These are phyloP conservation scores for Pseudonectria foliicola DNA, from an alignment of 2,329 filamentous ascomycete genomes.

Conservation along the genomic window DNA sequence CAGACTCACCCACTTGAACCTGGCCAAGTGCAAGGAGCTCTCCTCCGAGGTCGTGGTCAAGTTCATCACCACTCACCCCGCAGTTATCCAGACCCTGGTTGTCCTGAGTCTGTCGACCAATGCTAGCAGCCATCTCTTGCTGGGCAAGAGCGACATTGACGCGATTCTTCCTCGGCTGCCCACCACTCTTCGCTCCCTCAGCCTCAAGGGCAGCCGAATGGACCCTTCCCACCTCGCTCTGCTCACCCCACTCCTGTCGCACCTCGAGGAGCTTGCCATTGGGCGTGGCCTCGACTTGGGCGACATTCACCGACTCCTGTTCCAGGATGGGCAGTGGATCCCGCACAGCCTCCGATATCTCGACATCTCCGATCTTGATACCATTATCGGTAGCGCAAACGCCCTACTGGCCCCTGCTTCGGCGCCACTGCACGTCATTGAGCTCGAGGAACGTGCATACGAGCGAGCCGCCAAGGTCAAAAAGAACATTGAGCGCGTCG, in stretches of 20 bases:
- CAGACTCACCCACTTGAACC: slow-evolving; percentile 67
- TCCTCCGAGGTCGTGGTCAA: slow-evolving; percentile 59
- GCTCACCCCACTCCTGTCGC: slow-evolving; percentile 57
- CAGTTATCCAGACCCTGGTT: slow-evolving; percentile 55
- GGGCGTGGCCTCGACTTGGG: slow-evolving; percentile 59
- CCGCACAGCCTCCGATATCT: slow-evolving; percentile 64
- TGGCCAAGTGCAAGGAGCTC: slow-evolving; percentile 68
- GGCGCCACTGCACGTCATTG: slow-evolving; percentile 67
- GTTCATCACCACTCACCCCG: slow-evolving; percentile 65
- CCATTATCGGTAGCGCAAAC: slow-evolving; percentile 54
- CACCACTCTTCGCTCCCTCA: slow-evolving; percentile 61
- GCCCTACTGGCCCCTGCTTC: slow-evolving; percentile 52
- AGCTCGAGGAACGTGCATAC: slow-evolving; percentile 63
- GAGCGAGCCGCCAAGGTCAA: slow-evolving; percentile 56
- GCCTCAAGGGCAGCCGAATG: slow-evolving; percentile 69
- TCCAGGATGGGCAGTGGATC: slow-evolving; percentile 36
- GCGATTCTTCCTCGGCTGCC: slow-evolving; percentile 61
- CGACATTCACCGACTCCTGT: slow-evolving; percentile 61
- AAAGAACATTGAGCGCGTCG: slow-evolving; percentile 51
- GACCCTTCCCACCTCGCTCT: slow-evolving; percentile 54
- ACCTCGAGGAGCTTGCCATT: slow-evolving; percentile 68
- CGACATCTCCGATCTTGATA: slow-evolving; percentile 59
- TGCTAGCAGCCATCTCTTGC: slow-evolving; percentile 62
- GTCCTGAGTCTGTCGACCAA: slow-evolving; percentile 71
- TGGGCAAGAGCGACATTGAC: slow-evolving; percentile 59